Base-by-base conservation (phyloP, 2,329 filamentous ascomycete species). In the Hymenoscyphus linearis region DNA sequence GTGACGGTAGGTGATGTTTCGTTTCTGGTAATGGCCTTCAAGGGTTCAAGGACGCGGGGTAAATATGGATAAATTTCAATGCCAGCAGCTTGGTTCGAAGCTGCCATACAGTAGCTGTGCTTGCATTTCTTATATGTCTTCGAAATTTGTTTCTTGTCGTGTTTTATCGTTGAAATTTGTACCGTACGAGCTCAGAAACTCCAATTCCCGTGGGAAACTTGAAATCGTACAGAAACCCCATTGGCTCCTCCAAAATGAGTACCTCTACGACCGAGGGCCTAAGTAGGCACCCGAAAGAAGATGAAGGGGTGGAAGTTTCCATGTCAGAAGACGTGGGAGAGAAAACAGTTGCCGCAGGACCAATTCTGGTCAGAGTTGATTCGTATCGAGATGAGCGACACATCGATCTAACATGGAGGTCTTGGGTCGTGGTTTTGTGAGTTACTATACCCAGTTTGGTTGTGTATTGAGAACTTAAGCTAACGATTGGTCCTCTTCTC, bases 321-420 rank as follows among this genome's bases (percentile, higher is more conserved):
- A 50, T 12, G 13, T 25, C 44, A 50, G 44, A 50, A 25, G 52
- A 53, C 31, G 52, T 53, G 25, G 22, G 52, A 13, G 27, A 34
- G 12, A 53, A 53, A n/a, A 16, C 25, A 2, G 27, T 53, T 53
- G 52, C 26, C 25, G n/a, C 58, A 13, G 52, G 25, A 53, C 52
- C 52, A 27, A 13, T 31, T 27, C 52, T 66, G 4, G 52, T 69
- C 16, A 66, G 62, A 40, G 36, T 68, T 13, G 64, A 69, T 60
- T 66, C 65, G 3, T 66, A 64, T 36, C 60, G 36, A 61, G 71
- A 73, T 40, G 72, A 70, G 6, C 66, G 71, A 3, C 80, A 81
- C 65, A 72, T 84, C 64, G 71, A 78, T 55, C 71, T 84, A 13
- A 78, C 80, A 47, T 85, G 82, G 82, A 75, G 80, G 64, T 83